phyloP scores from a whole-genome alignment of 2,329 filamentous ascomycete genomes.

The Penicillium sclerotiorum region DNA sequence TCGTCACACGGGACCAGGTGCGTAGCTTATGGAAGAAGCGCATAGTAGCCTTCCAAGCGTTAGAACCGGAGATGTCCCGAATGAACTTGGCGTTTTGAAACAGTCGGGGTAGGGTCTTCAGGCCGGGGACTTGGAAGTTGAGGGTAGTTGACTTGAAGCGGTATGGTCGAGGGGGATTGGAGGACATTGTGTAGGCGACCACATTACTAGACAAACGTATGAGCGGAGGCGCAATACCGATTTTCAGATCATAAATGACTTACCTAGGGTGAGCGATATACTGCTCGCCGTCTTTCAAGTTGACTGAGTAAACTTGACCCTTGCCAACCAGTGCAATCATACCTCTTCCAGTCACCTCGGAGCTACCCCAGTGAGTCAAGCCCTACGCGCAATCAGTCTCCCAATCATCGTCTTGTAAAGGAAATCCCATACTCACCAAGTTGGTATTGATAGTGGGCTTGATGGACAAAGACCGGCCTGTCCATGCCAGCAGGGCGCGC shows the following conservation, averaged over 20 bases:
- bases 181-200: conserved; percentile 81
- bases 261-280: conserved; percentile 83
- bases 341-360: conserved; percentile 83
- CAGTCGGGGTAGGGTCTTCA: conserved; percentile 61
- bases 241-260: conserved; percentile 13
- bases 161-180: conserved; percentile 77
- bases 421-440: conserved; percentile 53
- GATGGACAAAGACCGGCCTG: conserved; percentile 79
- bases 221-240: no score
- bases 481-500: conserved; percentile 92
- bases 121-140: conserved; percentile 74
- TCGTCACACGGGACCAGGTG: conserved; percentile 75
- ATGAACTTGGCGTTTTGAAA: conserved; percentile 74
- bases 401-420: background rate
- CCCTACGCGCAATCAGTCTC: conserved; percentile 56
- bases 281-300: conserved; percentile 78
- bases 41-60: conserved; percentile 70
- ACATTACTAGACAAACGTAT: conserved; percentile 64
- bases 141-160: conserved; percentile 78
- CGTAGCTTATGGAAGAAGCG: conserved; percentile 68
- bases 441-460: conserved; percentile 73
- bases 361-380: conserved; percentile 88
- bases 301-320: conserved; percentile 86
- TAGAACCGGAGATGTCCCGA: conserved; percentile 69
- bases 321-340: conserved; percentile 81